Percentiles rank a stretch among this genome's conserved stretches.
phyloP scores from a whole-genome alignment of 2,329 filamentous ascomycete species.

The Colletotrichum simmondsii region DNA sequence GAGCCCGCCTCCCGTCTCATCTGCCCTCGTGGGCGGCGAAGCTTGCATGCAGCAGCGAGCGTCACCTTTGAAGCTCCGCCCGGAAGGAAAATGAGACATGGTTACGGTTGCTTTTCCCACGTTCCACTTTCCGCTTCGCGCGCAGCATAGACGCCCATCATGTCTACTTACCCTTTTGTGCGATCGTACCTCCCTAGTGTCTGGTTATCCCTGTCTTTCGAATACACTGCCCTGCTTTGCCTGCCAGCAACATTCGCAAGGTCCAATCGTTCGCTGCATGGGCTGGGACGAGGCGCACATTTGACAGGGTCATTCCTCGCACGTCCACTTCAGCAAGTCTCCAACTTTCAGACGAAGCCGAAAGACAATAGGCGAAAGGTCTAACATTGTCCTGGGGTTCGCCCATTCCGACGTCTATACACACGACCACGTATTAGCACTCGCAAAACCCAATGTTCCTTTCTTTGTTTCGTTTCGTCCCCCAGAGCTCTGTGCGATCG shows the following conservation, averaged over 20 bases:
- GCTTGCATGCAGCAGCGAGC: not conserved
- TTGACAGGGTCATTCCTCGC: not conserved
- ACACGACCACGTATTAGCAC: not conserved
- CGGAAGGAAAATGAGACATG: not conserved
- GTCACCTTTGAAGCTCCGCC: not conserved
- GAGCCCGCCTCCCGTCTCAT: not conserved
- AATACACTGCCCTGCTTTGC: not conserved
- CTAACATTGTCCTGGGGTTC: not conserved
- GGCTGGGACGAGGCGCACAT: not conserved
- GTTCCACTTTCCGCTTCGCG: not conserved
- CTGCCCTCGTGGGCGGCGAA: not conserved
- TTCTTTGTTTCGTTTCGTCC: not conserved
- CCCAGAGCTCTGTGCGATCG: not conserved
- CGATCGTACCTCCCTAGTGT: not conserved
- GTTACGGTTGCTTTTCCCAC: not conserved
- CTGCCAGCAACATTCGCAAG: not conserved
- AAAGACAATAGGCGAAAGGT: not conserved
- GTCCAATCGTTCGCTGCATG: not conserved
- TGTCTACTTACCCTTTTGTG: not conserved
- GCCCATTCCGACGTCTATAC: not conserved
- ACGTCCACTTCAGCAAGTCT: not conserved
- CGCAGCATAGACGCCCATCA: not conserved
- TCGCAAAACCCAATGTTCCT: not conserved
- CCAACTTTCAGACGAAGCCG: not conserved
- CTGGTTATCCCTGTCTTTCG: not conserved